A percentile compares a stretch with the other conserved stretches of the same genome.
phyloP scores from a whole-genome alignment of 2,329 filamentous ascomycete species.

The Paraphoma sp. region DNA sequence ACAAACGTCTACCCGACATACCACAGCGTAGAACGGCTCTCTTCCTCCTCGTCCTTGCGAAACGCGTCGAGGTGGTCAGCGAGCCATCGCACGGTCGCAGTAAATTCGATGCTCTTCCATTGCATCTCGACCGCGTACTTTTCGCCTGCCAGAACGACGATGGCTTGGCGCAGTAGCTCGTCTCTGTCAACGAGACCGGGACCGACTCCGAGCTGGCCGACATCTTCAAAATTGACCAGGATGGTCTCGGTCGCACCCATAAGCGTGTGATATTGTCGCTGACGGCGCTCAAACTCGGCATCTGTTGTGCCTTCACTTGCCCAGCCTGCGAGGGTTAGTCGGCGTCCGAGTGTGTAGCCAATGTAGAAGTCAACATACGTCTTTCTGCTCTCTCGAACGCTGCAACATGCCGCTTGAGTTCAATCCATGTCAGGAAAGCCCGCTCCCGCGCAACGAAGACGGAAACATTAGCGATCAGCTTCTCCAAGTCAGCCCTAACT shows the following conservation, averaged over 20 bases:
- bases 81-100: constrained; percentile 36
- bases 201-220: constrained; percentile 31
- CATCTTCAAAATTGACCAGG: constrained; percentile 38
- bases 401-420: constrained; percentile 41
- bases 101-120: constrained; percentile 41
- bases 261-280: constrained; percentile 41
- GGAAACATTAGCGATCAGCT: constrained; percentile 33
- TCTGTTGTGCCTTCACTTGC: constrained; percentile 33
- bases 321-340: constrained; percentile 31
- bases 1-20: constrained; percentile 26
- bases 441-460: constrained; percentile 42
- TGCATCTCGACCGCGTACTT: constrained; percentile 41
- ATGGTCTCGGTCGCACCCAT: constrained; percentile 43
- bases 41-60: constrained; percentile 35
- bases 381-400: constrained; percentile 41
- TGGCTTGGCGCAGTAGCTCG: constrained; percentile 41
- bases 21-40: constrained; percentile 33
- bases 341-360: background rate
- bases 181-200: constrained; percentile 31
- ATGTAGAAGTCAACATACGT: constrained; percentile 27
- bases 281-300: constrained; percentile 39
- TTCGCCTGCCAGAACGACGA: constrained; percentile 40
- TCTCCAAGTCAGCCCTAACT: constrained; percentile 34
- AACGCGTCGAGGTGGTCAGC: constrained; percentile 35
- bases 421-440: constrained; percentile 44